Conservation (phyloP, 2,329 filamentous ascomycete species). For the Epichloe glyceriae region DNA sequence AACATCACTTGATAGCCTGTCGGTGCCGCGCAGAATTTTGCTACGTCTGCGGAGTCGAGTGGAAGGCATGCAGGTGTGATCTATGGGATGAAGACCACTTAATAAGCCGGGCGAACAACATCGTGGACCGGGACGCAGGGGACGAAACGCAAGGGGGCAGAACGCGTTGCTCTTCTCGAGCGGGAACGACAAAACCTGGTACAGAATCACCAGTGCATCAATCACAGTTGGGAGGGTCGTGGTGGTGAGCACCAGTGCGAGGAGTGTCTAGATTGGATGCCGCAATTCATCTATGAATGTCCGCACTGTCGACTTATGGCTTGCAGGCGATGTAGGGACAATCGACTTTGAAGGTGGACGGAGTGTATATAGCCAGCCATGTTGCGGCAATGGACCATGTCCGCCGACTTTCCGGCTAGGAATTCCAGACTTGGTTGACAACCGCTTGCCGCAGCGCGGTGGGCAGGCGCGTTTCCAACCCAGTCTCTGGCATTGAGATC, state of each 20-base stretch:
- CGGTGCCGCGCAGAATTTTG: conserved; percentile 35
- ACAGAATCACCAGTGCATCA: not conserved
- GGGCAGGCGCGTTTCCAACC: too few relatives aligned
- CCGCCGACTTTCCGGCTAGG: too few relatives aligned
- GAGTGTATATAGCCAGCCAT: too few relatives aligned
- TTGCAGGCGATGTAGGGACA: conserved; percentile 28
- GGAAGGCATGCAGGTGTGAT: conserved; percentile 27
- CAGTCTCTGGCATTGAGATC: too few relatives aligned
- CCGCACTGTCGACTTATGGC: conserved; percentile 28
- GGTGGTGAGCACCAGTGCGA: not conserved
- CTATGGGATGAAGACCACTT: conserved; percentile 23
- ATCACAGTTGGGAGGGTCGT: not conserved
- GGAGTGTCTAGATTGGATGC: conserved; percentile 14
- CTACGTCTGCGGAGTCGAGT: conserved; percentile 29
- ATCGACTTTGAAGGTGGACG: not conserved
- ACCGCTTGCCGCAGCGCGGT: too few relatives aligned
- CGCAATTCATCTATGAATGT: conserved; percentile 32
- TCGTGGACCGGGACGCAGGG: not conserved
- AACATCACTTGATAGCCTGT: conserved; percentile 23
- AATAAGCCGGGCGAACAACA: not conserved
- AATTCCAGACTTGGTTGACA: too few relatives aligned
- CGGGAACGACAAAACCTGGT: not conserved
- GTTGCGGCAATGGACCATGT: too few relatives aligned
- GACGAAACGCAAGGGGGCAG: not conserved
- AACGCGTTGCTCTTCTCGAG: not conserved